Percentiles rank a stretch among this genome's conserved stretches.
Conservation (phyloP, 225 moss, liverwort and hornwort genomes). For the Ulota crispa region DNA sequence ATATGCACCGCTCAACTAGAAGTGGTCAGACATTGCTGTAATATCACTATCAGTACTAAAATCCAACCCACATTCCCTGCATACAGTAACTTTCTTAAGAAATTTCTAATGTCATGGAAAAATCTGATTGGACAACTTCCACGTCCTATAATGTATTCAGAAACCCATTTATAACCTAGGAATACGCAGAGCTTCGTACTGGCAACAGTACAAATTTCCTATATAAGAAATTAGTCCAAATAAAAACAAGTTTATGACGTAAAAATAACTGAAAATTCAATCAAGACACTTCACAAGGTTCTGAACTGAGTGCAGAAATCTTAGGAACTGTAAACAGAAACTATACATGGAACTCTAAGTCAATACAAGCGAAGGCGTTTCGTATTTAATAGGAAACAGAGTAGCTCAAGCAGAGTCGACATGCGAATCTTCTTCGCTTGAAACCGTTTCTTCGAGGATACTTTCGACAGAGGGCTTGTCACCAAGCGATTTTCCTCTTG, state of each 20-base stretch:
- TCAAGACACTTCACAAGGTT: not conserved
- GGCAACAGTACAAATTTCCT: not conserved
- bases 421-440: not conserved
- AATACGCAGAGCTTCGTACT: not conserved
- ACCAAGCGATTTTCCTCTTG: constrained; percentile 52
- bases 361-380: not conserved
- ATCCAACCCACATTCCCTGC: not conserved
- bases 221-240: not conserved
- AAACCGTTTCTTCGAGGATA: constrained; percentile 11
- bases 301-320: not conserved
- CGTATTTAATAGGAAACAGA: not conserved
- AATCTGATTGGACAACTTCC: not conserved
- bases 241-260: not conserved
- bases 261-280: constrained; percentile 10
- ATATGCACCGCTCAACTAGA: no score
- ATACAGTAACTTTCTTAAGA: not conserved
- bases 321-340: constrained; percentile 22
- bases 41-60: no score
- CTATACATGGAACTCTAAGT: constrained; percentile 5
- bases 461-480: constrained; percentile 19
- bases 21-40: no score
- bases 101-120: not conserved
- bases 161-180: not conserved
- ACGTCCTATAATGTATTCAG: not conserved
- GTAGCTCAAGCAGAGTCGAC: constrained; percentile 9